Evolutionary conservation across 352 stramenopile species (phyloP), one percentile per base, ranked within the genome.

Genomic region (Pythium apleroticum): DNA sequence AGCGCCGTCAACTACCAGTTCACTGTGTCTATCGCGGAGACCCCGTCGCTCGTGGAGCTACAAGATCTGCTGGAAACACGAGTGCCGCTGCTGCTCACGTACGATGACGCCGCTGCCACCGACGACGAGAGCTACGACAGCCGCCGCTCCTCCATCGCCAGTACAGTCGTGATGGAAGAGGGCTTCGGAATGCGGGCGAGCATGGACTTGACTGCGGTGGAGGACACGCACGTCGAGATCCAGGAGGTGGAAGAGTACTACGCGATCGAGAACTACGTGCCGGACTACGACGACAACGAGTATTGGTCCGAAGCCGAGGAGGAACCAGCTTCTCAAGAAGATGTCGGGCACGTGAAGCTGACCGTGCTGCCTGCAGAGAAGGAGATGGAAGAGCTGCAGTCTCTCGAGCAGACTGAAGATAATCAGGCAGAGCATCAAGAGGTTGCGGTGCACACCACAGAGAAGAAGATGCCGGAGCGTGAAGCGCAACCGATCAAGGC

Each of bases 11-110:
- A 84, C 65, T 88, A 84, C 57, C 81, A 72, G 41, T 71, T 86
- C 48, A 88, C 79, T 25, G 66, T 88, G 14, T 88, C 79, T 10
- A 84, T 86, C 28, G 76, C 73, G 9, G 77, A 81, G 37, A 83
- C 74, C 56, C 33, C 72, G 22, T 57, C 68, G 19, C 58, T 73
- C 15, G 19, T 30, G 22, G 45, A 65, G 25, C 46, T 54, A 3
- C 61, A 60, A 30, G 39, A 64, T 15, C 41, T 57, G 22, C 69
- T 78, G 8, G 52, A 80, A 39, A 48, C 68, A 52, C 48, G 63
- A 20, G 41, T 65, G 28, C 55, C 55, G n/a, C 12, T 65, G 37
- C 35, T 65, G 27, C 60, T 67, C 52, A 62, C 60, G 31, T 67
- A 61, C 43, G 60, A 67, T 31, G 37, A 60, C 22, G 52, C 20